A percentile compares a stretch with the other conserved stretches of the same genome.
Conservation (phyloP, 2,329 filamentous ascomycete species). For the Cladosporium cucumerinum region DNA sequence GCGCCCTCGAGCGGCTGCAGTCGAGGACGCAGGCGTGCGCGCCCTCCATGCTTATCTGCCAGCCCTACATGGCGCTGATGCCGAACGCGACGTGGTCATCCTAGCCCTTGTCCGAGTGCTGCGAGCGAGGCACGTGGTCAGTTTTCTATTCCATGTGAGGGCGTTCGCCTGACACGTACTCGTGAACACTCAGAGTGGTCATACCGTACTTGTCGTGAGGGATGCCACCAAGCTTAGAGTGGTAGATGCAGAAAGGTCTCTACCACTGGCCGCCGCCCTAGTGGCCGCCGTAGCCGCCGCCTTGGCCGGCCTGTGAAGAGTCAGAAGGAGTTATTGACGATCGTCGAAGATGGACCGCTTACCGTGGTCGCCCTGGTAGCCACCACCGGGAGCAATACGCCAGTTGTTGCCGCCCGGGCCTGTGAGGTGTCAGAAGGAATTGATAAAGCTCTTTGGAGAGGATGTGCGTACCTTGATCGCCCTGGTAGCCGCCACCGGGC, state of each 20-base stretch:
- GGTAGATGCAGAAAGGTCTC: background rate
- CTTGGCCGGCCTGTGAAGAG: conserved; percentile 23
- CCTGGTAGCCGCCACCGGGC: conserved; percentile 19
- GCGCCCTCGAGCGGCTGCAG: conserved; percentile 60
- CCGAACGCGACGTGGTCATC: conserved; percentile 93
- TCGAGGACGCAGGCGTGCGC: conserved; percentile 88
- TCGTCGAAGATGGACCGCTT: background rate
- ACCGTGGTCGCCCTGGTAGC: conserved; percentile 9
- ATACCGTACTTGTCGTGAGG: conserved; percentile 95
- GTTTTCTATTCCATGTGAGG: background rate
- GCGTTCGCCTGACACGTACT: conserved; percentile 74
- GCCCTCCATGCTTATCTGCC: conserved; percentile 99
- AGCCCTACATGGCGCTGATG: conserved; percentile 98
- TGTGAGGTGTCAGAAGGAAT: conserved; percentile 15
- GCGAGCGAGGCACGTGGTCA: conserved; percentile 17
- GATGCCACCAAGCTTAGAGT: conserved; percentile 78
- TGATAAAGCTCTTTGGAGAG: no score
- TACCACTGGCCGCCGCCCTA: conserved; percentile 24
- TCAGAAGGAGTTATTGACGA: conserved; percentile 16
- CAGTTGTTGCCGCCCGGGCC: conserved; percentile 19
- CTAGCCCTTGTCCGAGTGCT: conserved; percentile 86
- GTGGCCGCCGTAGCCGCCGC: conserved; percentile 29
- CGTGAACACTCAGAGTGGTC: conserved; percentile 93
- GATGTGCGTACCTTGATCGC: conserved; percentile 19
- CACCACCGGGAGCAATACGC: conserved; percentile 8